Percentiles rank a stretch among this genome's conserved stretches.
Evolutionary conservation across 1,284 basidiomycete genomes (phyloP).

Genomic region (Heterobasidion occidentale): DNA sequence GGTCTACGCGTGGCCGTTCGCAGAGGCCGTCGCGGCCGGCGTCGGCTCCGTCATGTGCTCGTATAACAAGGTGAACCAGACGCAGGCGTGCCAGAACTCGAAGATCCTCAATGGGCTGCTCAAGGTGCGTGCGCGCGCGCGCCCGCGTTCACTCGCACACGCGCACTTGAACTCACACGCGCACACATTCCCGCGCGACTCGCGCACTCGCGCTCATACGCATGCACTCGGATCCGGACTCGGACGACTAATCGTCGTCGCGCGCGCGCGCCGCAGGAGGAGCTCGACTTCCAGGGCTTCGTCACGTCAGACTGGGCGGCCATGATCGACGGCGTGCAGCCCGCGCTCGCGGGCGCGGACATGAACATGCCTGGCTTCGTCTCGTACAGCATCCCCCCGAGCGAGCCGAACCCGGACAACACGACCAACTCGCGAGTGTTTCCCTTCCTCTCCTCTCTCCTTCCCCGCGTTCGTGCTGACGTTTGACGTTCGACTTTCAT

Average conservation of each 20-base stretch:
- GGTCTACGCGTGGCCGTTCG: constrained; percentile 33
- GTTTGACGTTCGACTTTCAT: no score
- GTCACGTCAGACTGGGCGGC: constrained; percentile 20
- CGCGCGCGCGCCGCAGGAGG: constrained; percentile 17
- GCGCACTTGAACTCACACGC: no score
- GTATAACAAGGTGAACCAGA: constrained; percentile 41
- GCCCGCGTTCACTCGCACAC: no score
- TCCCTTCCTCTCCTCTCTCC: background rate
- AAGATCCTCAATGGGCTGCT: constrained; percentile 40
- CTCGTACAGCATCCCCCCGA: constrained; percentile 7
- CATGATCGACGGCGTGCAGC: constrained; percentile 9
- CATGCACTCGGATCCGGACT: no score
- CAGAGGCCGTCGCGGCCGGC: constrained; percentile 36
- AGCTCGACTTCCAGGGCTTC: constrained; percentile 23
- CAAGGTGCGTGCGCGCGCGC: constrained; percentile 20
- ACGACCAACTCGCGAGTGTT: background rate
- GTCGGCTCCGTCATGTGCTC: constrained; percentile 42
- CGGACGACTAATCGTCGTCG: no score
- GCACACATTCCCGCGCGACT: no score
- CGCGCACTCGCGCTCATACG: no score
- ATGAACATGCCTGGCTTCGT: constrained; percentile 20
- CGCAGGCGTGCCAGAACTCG: constrained; percentile 39
- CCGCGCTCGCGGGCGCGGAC: constrained; percentile 13
- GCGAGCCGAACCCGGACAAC: constrained; percentile 3
- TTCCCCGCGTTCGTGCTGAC: background rate